Evolutionary conservation across 225 moss, liverwort and hornwort species (phyloP), one percentile per base, ranked within the genome.

Genomic region (Bryoerythrophyllum caledonicum): DNA sequence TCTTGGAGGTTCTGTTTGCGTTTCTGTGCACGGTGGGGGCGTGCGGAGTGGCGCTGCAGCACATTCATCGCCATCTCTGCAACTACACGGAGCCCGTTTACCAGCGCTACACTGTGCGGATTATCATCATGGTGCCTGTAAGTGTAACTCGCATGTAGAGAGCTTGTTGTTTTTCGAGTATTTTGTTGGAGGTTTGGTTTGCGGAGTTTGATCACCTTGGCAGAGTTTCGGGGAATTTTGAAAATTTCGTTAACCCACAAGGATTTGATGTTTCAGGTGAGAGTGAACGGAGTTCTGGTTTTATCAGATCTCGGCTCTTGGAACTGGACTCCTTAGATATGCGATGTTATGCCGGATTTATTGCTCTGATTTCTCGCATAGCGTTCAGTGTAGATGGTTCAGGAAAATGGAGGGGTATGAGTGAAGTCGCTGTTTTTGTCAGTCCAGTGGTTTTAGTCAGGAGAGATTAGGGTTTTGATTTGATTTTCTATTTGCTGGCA

Each of bases 91-190:
- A 89, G 79, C 89, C 89, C 11, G 78, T 84, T 58, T 89, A 89
- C 24, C 89, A 89, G 82, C 89, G 89, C 3, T 86, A 89, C 35
- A 89, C 84, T 72, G 89, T 89, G 34, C 72, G 89, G 74, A 89
- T 89, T 59, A 89, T 89, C 71, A 71, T 86, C 11, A 89, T 89
- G 89, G 77, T 89, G 41, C 89, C 89, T 82, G 89, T 89, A 82
- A 89, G 89, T 82, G 44, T 16, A 56, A 12, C 57, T 25, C 11
- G 1, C 37, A 37, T 37, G 37, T 37, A 37, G 37, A 37, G 37
- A 73, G 63, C 57, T 65, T 25, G 46, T 28, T n/a, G n/a, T n/a
- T n/a, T n/a, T n/a, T n/a, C n/a, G n/a, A n/a, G n/a, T n/a, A n/a
- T n/a, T n/a, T 38, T 34, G 14, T 58, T 66, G n/a, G 30, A 54